Base-by-base conservation (phyloP, 177 flowering plant species). In the Vitis hybrid region DNA sequence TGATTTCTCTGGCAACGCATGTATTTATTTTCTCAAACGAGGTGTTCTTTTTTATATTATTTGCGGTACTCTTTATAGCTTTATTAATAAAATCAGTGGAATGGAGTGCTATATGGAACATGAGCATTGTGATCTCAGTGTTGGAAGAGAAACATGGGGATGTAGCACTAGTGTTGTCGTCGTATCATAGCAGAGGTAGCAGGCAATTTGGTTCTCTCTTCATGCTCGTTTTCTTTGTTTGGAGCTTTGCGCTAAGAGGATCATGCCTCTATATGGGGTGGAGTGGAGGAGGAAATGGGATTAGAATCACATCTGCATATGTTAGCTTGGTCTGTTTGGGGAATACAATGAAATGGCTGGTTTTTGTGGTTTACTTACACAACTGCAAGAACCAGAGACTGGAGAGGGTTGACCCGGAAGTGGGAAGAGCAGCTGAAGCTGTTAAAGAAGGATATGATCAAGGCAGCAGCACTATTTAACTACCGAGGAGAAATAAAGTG, bases 21-120 rank as follows among this genome's bases (percentile, higher is more conserved):
- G 19, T 16, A 11, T 31, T 18, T 6, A 3, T 53, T 13, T 8
- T 22, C 18, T 69, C 60, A 2, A 5, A 3, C 3, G 3, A 39
- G 2, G 48, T 39, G 48, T 39, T 2, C 12, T 20, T 26, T 33
- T 60, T 55, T 3, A 15, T 2, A 10, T 1, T 65, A 6, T 69
- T n/a, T 49, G 65, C n/a, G 4, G 7, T 64, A 18, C 14, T 55
- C 3, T 76, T 64, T 10, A 1, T 62, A 1, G 66, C 52, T 50
- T 52, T 75, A 9, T 66, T 75, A 3, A 50, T 53, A 48, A 75
- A 75, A 66, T 72, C 56, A 26, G 3, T 66, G 26, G 74, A 75
- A 26, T 79, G 78, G 81, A 75, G 66, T 60, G 71, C 60, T 55
- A 14, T 73, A 31, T 72, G 76, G 81, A 73, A 79, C 62, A 66